Evolutionary conservation across 352 stramenopile species (phyloP).

Genomic region (Globisporangium ultimum): DNA sequence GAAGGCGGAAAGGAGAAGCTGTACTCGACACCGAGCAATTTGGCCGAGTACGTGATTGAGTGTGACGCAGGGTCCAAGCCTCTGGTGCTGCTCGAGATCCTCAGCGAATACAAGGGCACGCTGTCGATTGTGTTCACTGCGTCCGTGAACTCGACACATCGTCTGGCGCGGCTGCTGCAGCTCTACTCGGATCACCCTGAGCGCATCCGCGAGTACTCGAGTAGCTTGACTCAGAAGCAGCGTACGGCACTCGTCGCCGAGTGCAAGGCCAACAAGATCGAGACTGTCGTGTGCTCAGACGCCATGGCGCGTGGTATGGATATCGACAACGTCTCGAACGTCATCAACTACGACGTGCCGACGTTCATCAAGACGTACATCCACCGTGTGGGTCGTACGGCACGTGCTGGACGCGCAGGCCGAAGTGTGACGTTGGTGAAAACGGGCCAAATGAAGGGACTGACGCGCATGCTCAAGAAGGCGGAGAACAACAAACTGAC

Average conservation of each 20-base stretch:
- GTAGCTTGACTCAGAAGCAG: constrained; percentile 78
- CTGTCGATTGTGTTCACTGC: constrained; percentile 95
- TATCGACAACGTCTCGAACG: constrained; percentile 88
- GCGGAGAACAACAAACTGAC: constrained; percentile 73
- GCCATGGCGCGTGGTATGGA: constrained; percentile 93
- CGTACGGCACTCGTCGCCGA: constrained; percentile 70
- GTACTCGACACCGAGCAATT: constrained; percentile 74
- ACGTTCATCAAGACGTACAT: constrained; percentile 92
- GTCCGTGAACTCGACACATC: constrained; percentile 95
- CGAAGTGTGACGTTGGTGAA: constrained; percentile 80
- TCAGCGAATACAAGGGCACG: constrained; percentile 73
- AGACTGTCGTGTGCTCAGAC: constrained; percentile 90
- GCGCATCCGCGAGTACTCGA: constrained; percentile 78
- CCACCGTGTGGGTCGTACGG: constrained; percentile 81
- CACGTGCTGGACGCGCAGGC: constrained; percentile 73
- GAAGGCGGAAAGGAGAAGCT: constrained; percentile 41
- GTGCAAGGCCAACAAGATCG: constrained; percentile 59
- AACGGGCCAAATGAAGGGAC: constrained; percentile 75
- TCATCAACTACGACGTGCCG: constrained; percentile 95
- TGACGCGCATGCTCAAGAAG: constrained; percentile 84
- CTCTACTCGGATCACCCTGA: constrained; percentile 62
- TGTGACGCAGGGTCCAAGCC: constrained; percentile 95
- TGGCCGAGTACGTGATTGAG: constrained; percentile 90
- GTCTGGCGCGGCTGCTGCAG: constrained; percentile 93
- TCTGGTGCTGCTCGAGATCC: constrained; percentile 91